These are phyloP conservation scores for Rhodotorula graminis DNA, from an alignment of 768 basidiomycete species.

Conservation along the genomic window DNA sequence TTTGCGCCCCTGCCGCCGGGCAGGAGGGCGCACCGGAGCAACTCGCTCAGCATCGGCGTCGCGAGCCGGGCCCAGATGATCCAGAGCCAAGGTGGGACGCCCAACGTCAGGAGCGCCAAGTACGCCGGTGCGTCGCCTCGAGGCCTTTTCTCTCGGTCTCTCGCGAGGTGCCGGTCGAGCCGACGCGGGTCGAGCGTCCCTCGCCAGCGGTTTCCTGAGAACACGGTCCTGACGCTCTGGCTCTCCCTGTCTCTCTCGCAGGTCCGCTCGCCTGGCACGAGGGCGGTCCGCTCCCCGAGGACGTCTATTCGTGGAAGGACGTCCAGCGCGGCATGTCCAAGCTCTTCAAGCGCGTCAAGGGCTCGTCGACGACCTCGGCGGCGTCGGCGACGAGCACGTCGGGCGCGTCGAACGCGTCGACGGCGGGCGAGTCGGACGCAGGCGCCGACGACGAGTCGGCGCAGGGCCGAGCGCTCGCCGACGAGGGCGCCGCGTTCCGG, in stretches of 20 bases:
- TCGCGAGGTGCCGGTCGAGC: no score
- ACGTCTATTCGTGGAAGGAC: conserved; percentile 36
- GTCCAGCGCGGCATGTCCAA: conserved; percentile 15
- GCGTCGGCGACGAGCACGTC: not conserved
- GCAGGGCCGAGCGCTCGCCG: not conserved
- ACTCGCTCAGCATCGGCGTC: conserved; percentile 34
- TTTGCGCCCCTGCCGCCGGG: conserved; percentile 34
- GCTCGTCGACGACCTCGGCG: no score
- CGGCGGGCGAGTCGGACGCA: not conserved
- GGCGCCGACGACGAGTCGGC: not conserved
- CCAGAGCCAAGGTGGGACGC: conserved; percentile 11
- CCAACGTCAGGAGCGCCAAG: conserved; percentile 8
- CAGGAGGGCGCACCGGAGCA: conserved; percentile 20
- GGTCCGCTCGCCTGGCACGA: conserved; percentile 36
- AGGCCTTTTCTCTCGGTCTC: not conserved
- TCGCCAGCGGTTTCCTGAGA: not conserved
- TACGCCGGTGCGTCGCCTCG: conserved; percentile 33
- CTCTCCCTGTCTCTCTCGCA: not conserved
- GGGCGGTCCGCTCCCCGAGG: conserved; percentile 22
- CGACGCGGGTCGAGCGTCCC: no score
- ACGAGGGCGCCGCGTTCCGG: not conserved
- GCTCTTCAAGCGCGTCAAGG: conserved; percentile 27
- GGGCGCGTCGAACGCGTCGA: not conserved
- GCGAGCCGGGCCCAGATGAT: conserved; percentile 34
- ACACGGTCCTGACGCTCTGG: no score